These are phyloP conservation scores for Linnemannia elongata DNA, from an alignment of 192 early-diverging fungal species.

Conservation along the genomic window DNA sequence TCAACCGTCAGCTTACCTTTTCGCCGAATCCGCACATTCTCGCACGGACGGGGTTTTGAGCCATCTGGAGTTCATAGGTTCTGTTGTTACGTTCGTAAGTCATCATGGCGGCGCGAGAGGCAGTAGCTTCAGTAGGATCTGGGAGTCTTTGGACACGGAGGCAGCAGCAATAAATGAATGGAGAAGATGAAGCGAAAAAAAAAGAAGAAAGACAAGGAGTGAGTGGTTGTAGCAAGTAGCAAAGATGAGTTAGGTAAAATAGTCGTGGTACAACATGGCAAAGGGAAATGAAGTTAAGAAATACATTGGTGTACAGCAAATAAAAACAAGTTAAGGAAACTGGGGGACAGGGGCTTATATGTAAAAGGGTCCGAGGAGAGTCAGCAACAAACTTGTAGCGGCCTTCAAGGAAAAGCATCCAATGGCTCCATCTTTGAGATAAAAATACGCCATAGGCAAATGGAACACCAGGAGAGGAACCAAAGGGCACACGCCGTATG, in stretches of 20 bases:
- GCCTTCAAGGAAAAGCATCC: neutral
- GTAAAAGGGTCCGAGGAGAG: neutral
- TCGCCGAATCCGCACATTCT: slow-evolving; percentile 87
- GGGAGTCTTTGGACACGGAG: neutral
- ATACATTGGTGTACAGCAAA: neutral
- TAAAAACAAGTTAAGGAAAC: neutral
- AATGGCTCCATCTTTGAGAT: neutral
- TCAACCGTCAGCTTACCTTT: slow-evolving; percentile 41
- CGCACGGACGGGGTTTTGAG: slow-evolving; percentile 79
- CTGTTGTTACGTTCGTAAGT: slow-evolving; percentile 20
- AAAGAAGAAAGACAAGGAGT: neutral
- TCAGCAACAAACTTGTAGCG: neutral
- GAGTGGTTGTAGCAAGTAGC: neutral
- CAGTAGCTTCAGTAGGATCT: neutral
- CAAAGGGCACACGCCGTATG: neutral
- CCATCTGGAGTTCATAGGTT: slow-evolving; percentile 69
- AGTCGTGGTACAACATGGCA: neutral
- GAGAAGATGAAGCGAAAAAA: neutral
- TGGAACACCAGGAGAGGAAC: neutral
- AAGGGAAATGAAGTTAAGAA: neutral
- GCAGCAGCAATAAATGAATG: neutral
- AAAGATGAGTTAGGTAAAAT: neutral
- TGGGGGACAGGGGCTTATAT: neutral
- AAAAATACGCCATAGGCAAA: neutral
- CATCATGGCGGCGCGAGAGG: neutral